phyloP scores from a whole-genome alignment of 2,329 filamentous ascomycete species.

The Paraphaeosphaeria sporulosa region DNA sequence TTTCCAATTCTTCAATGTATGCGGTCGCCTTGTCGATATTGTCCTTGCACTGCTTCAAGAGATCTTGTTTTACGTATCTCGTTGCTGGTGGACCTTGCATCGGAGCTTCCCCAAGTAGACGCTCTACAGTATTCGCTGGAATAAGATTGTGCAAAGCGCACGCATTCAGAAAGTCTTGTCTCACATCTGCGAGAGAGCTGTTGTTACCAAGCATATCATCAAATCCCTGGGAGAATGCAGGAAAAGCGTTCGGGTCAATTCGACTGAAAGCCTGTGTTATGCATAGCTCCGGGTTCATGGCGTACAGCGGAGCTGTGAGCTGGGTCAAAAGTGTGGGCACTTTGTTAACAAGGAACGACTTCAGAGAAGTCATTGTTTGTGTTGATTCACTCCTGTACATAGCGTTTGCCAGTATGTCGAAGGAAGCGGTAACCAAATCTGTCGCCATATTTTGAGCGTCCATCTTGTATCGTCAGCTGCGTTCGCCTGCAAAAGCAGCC shows the following conservation, averaged over 20 bases:
- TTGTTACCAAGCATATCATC: slow-evolving; percentile 63
- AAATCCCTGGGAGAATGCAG: slow-evolving; percentile 70
- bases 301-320: slow-evolving; percentile 65
- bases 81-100: slow-evolving; percentile 79
- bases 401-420: slow-evolving; percentile 87
- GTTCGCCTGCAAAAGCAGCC: neutral
- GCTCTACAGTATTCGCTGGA: slow-evolving; percentile 77
- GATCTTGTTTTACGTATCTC: slow-evolving; percentile 77
- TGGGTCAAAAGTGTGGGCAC: slow-evolving; percentile 68
- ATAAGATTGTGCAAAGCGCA: slow-evolving; percentile 91
- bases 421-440: slow-evolving; percentile 85
- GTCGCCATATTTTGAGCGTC: slow-evolving; percentile 79
- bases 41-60: slow-evolving; percentile 79
- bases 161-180: slow-evolving; percentile 85
- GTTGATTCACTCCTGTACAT: slow-evolving; percentile 73
- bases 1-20: slow-evolving; percentile 82
- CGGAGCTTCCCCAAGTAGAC: slow-evolving; percentile 82
- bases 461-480: slow-evolving; percentile 60
- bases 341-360: slow-evolving; percentile 85
- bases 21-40: slow-evolving; percentile 79
- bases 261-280: slow-evolving; percentile 71
- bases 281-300: slow-evolving; percentile 68
- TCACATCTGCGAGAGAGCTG: slow-evolving; percentile 70
- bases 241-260: slow-evolving; percentile 69
- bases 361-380: slow-evolving; percentile 73